These are phyloP conservation scores for Crithidia brevicula DNA, from an alignment of 208 protist species.

Conservation along the genomic window DNA sequence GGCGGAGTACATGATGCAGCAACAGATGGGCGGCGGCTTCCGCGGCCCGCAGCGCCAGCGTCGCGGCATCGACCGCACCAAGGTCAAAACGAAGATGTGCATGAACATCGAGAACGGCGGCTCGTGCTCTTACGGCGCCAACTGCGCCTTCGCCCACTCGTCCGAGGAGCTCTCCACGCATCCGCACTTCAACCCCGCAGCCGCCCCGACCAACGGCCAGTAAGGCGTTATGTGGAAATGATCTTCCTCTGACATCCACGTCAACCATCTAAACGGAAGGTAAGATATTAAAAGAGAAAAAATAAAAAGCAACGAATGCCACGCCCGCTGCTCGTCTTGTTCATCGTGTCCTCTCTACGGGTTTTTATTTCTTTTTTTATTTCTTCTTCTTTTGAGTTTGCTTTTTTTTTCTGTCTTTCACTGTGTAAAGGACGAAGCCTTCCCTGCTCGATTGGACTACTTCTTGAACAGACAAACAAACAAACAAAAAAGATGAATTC, in stretches of 20 bases:
- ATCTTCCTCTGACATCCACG: too few relatives aligned
- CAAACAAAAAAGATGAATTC: too few relatives aligned
- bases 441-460: too few relatives aligned
- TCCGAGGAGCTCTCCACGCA: conserved; percentile 75
- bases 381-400: too few relatives aligned
- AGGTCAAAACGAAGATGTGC: conserved; percentile 93
- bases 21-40: conserved; percentile 24
- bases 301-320: too few relatives aligned
- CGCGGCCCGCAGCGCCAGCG: conserved; percentile 48
- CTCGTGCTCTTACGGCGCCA: conserved; percentile 81
- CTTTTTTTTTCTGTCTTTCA: background rate
- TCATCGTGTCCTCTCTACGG: too few relatives aligned
- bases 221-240: too few relatives aligned
- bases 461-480: too few relatives aligned
- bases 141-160: conserved; percentile 89
- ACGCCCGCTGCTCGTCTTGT: too few relatives aligned
- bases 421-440: too few relatives aligned
- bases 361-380: background rate
- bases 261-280: too few relatives aligned
- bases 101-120: conserved; percentile 91
- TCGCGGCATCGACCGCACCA: conserved; percentile 81
- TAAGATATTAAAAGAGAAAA: too few relatives aligned
- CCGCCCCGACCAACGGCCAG: conserved; percentile 1
- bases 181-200: conserved; percentile 37
- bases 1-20: conserved; percentile 41